These are phyloP conservation scores for Scheffersomyces illinoinensis DNA, from an alignment of 1,139 yeast genomes.

Conservation along the genomic window DNA sequence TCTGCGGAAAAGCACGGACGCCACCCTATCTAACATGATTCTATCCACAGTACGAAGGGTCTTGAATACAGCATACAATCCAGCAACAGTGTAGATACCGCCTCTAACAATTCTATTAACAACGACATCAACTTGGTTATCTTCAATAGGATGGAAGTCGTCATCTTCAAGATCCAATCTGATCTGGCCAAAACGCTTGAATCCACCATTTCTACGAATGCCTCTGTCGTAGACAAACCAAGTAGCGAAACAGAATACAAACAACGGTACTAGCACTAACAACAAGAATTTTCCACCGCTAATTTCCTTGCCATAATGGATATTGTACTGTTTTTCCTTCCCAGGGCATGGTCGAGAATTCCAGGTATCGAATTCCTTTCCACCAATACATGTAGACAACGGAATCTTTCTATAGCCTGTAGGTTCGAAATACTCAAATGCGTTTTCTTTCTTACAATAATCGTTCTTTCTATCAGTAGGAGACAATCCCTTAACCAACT, in stretches of 20 bases:
- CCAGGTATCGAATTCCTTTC: constrained; percentile 65
- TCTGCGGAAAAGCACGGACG: constrained; percentile 38
- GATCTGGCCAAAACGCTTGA: constrained; percentile 81
- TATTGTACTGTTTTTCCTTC: constrained; percentile 63
- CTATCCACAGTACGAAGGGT: constrained; percentile 38
- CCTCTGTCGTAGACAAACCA: constrained; percentile 84
- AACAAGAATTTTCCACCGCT: constrained; percentile 55
- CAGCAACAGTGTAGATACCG: constrained; percentile 56
- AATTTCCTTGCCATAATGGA: constrained; percentile 56
- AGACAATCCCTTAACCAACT: constrained; percentile 67
- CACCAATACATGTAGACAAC: constrained; percentile 73
- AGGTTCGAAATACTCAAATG: constrained; percentile 72
- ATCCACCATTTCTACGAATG: constrained; percentile 77
- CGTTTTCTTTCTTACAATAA: constrained; percentile 57
- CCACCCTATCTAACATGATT: constrained; percentile 34
- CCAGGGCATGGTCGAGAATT: constrained; percentile 87
- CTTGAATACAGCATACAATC: constrained; percentile 41
- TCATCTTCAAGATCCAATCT: constrained; percentile 71
- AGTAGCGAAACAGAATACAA: constrained; percentile 55
- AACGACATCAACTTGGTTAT: constrained; percentile 60
- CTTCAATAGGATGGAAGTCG: constrained; percentile 62
- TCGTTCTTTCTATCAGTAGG: constrained; percentile 64
- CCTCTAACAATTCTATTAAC: constrained; percentile 63
- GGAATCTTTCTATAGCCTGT: constrained; percentile 82
- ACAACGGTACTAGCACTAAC: constrained; percentile 58